Base-by-base conservation (phyloP, 257 asterid genomes). In the Cynanchum wilfordii region DNA sequence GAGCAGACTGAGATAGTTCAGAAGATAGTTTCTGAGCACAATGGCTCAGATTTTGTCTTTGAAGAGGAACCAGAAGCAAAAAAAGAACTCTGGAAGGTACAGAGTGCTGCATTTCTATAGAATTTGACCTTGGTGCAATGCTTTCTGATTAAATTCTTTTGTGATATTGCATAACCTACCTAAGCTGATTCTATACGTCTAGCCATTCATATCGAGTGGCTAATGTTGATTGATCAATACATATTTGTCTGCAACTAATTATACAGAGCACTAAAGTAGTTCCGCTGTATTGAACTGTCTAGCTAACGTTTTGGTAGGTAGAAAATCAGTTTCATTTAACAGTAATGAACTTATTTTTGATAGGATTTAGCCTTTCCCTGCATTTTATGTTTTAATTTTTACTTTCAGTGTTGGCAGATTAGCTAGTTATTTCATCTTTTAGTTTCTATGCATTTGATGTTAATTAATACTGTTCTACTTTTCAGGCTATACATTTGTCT, bases 81-180 rank as follows among this genome's bases (percentile, higher is more conserved):
- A 79, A 88, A 84, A 75, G 99, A 95, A 80, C 95, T 95, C 51
- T 95, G 99, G 99, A 95, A 85, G 96, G 97, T 95, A 73, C 55
- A 71, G 45, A 19, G 47, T 49, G 29, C n/a, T 67, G 30, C 29
- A 72, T 47, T 56, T 50, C 25, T 66, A 42, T 42, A 24, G 64
- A 57, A 57, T 16, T 57, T 57, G 6, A 25, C 9, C 64, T 24
- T 57, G 64, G 36, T 57, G 36, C 64, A 9, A 57, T 57, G 64
- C 64, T 24, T 57, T 10, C 64, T 57, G 33, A 13, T 5, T 22
- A 57, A 57, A 2, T 10, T 22, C 33, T 57, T 57, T 22, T 5
- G 9, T 0, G 1, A 57, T 57, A 13, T 22, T 57, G 33, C 13
- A 24, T 57, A 57, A 57, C 15, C 63, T 57, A 22, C 33, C 62